Evolutionary conservation across 352 stramenopile species (phyloP).

Genomic region (Globisporangium nagaii): DNA sequence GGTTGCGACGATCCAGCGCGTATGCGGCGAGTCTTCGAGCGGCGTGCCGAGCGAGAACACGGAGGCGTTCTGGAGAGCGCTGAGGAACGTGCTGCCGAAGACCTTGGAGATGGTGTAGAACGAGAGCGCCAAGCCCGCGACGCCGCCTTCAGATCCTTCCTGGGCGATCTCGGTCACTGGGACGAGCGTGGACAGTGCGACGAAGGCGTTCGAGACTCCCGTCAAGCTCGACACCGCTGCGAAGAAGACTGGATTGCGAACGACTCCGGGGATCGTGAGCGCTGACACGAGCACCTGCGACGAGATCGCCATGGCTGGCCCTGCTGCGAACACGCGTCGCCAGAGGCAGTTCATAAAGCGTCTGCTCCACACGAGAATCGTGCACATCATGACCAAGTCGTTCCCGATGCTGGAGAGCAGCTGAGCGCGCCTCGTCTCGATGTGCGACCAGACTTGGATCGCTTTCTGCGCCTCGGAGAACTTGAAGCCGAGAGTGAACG

Average conservation of each 20-base stretch:
- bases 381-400: conserved; percentile 31
- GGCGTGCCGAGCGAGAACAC: background rate
- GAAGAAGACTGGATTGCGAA: conserved; percentile 21
- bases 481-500: conserved; percentile 16
- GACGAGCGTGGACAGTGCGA: conserved; percentile 30
- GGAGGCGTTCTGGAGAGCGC: conserved; percentile 2
- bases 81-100: conserved; percentile 11
- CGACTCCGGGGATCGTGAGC: conserved; percentile 20
- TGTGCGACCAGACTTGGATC: conserved; percentile 26
- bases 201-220: conserved; percentile 22
- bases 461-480: conserved; percentile 13
- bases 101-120: conserved; percentile 16
- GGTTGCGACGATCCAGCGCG: conserved; percentile 4
- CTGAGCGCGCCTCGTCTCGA: conserved; percentile 14
- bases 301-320: conserved; percentile 23
- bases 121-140: conserved; percentile 8
- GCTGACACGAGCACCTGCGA: conserved; percentile 19
- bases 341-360: conserved; percentile 32
- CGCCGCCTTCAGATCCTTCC: conserved; percentile 12
- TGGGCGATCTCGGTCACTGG: conserved; percentile 14
- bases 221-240: conserved; percentile 18
- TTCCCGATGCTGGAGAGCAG: conserved; percentile 23
- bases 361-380: conserved; percentile 27
- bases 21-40: background rate
- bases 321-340: conserved; percentile 27